Conservation (phyloP, 108 stramenopile genomes). For the Nitzschia inconspicua region DNA sequence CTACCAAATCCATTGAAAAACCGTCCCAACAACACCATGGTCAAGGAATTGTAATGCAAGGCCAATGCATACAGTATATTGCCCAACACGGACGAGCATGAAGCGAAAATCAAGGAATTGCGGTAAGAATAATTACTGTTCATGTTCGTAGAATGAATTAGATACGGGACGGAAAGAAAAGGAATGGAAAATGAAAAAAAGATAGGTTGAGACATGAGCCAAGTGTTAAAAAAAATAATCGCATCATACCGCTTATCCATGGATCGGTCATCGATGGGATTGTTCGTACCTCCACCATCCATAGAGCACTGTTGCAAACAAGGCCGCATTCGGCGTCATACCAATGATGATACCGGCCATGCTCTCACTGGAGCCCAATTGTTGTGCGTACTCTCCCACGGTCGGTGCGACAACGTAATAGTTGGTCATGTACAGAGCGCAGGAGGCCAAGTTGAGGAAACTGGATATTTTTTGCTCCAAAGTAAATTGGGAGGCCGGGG, state of each 20-base stretch:
- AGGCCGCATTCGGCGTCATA: conserved; percentile 86
- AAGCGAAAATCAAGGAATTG: conserved; percentile 77
- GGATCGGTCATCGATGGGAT: too few species aligned
- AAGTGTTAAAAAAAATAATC: too few species aligned
- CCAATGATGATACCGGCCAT: conserved; percentile 87
- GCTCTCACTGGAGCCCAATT: conserved; percentile 68
- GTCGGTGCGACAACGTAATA: conserved; percentile 94
- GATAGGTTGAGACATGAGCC: too few species aligned
- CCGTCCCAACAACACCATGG: conserved; percentile 81
- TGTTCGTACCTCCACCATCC: conserved; percentile 88
- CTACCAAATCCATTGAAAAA: conserved; percentile 87
- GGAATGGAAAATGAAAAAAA: too few species aligned
- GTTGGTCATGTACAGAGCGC: conserved; percentile 92
- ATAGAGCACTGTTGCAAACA: conserved; percentile 74
- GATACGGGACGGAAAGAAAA: too few species aligned
- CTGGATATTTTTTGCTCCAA: conserved; percentile 23
- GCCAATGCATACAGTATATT: conserved; percentile 87
- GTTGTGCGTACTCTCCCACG: conserved; percentile 69
- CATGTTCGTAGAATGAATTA: too few species aligned
- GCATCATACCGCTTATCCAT: too few species aligned
- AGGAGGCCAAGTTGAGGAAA: conserved; percentile 78
- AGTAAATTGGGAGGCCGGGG: conserved; percentile 5
- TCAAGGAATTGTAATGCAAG: conserved; percentile 65
- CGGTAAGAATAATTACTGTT: conserved; percentile 85
- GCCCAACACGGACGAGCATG: conserved; percentile 63